These are phyloP conservation scores for Smallanthus sonchifolius DNA, from an alignment of 129 eudicot species.

Conservation along the genomic window DNA sequence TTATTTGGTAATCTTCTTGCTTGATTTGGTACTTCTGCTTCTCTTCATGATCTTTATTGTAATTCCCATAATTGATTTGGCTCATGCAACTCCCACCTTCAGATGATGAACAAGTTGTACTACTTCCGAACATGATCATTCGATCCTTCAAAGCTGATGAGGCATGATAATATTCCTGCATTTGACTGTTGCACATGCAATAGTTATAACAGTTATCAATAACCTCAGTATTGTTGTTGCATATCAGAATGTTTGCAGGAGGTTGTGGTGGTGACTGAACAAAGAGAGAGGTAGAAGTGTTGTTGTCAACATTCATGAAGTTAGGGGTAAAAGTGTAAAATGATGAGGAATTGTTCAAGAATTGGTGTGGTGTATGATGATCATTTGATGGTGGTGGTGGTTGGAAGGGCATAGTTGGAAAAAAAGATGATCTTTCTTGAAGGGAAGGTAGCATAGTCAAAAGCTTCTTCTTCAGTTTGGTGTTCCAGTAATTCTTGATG, in stretches of 20 bases:
- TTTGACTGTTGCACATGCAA: conserved; percentile 34
- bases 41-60: conserved; percentile 21
- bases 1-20: conserved; percentile 33
- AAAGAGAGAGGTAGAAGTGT: conserved; percentile 13
- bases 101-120: conserved; percentile 49
- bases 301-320: conserved; percentile 25
- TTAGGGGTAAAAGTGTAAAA: conserved; percentile 21
- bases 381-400: conserved; percentile 23
- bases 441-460: conserved; percentile 26
- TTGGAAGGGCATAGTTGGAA: conserved; percentile 30
- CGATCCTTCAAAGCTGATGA: conserved; percentile 33
- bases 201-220: conserved; percentile 13
- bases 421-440: conserved; percentile 23
- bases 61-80: conserved; percentile 30
- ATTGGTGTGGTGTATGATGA: conserved; percentile 18
- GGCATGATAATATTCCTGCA: conserved; percentile 23
- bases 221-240: conserved; percentile 16
- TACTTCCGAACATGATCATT: conserved; percentile 48
- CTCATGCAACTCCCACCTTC: conserved; percentile 40
- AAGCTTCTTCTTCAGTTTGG: conserved; percentile 65
- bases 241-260: conserved; percentile 17
- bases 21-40: conserved; percentile 31
- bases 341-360: conserved; percentile 24
- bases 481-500: conserved; percentile 90
- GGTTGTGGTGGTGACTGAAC: conserved; percentile 9